Evolutionary conservation across 2,329 filamentous ascomycete genomes (phyloP), one percentile per base, ranked within the genome.

Genomic region (Cryphonectria radicalis): DNA sequence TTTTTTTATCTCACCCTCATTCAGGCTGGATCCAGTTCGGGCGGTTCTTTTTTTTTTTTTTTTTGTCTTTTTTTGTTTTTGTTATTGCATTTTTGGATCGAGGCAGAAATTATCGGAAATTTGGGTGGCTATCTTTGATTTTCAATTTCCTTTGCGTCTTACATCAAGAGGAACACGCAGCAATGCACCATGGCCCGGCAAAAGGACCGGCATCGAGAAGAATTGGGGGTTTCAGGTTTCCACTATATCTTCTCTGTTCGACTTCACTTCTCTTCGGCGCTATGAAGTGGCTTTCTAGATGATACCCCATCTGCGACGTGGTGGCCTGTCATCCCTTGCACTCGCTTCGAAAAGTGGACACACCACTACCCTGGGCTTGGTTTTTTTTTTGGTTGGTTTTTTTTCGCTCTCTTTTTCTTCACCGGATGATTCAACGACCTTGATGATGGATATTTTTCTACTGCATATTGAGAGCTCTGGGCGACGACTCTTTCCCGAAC

Each of bases 81-180:
- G 83, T 81, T 79, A 83, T 81, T 84, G 85, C 85, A 86, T 87
- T 85, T 85, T 82, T 82, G 83, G 46, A 69, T 81, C 79, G 80
- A 81, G 84, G 83, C 83, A 84, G 83, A 74, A 79, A 73, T 53
- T 73, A 81, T 80, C 77, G 78, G 80, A 75, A 84, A 82, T 84
- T 81, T 82, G 81, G 82, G 82, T 82, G 83, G 80, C 82, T 82
- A 82, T 81, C 77, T 79, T 77, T 75, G 73, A 74, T 75, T 74
- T 75, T 75, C 75, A 76, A 74, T 73, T 70, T 72, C 62, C 63
- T 77, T 71, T 70, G 73, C 72, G 75, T 74, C 80, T 85, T 83
- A 84, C 81, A 73, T 59, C 43, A 88, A 88, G 86, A 89, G 83
- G 83, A 87, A 86, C 78, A 86, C 84, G 88, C 88, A 90, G 88